Base-by-base conservation (phyloP, 441 rosid species). In the Erodium moschatum region DNA sequence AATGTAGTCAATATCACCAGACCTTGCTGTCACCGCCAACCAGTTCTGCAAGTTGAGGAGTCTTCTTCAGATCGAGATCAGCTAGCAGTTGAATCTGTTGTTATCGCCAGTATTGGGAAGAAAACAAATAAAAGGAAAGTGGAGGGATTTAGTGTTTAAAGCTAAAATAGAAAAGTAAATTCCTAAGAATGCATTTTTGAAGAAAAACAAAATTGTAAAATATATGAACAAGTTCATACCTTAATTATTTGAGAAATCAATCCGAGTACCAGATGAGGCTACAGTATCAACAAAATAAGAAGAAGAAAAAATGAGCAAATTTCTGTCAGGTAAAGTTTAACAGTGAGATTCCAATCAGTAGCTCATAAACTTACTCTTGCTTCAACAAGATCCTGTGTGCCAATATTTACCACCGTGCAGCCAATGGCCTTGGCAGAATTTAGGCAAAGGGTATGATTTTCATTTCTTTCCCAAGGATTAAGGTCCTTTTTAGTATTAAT, bases 391-490 rank as follows among this genome's bases (percentile, higher is more conserved):
- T 95, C 99, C 65, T 92, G 91, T 11, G 95, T 84, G 40, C 92
- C n/a, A n/a, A n/a, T n/a, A n/a, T n/a, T n/a, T n/a, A n/a, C n/a
- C n/a, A n/a, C n/a, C n/a, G n/a, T n/a, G n/a, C n/a, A n/a, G n/a
- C n/a, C n/a, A n/a, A n/a, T n/a, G n/a, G n/a, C n/a, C n/a, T n/a
- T n/a, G n/a, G n/a, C n/a, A n/a, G n/a, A n/a, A n/a, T n/a, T n/a
- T n/a, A n/a, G n/a, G n/a, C n/a, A n/a, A n/a, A n/a, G n/a, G n/a
- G n/a, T n/a, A n/a, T n/a, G n/a, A n/a, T n/a, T n/a, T n/a, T n/a
- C n/a, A n/a, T n/a, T n/a, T n/a, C 95, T 89, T 75, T 95, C 99
- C 99, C 99, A 95, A 8, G 98, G 98, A 69, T 95, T 95, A 16
- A 92, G 89, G 52, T 66, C 79, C 69, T 72, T 70, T 80, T 95